Percentiles rank a stretch among this genome's conserved stretches.
Evolutionary conservation across 1,284 basidiomycete genomes (phyloP).

Genomic region (Rhodotorula sp.): DNA sequence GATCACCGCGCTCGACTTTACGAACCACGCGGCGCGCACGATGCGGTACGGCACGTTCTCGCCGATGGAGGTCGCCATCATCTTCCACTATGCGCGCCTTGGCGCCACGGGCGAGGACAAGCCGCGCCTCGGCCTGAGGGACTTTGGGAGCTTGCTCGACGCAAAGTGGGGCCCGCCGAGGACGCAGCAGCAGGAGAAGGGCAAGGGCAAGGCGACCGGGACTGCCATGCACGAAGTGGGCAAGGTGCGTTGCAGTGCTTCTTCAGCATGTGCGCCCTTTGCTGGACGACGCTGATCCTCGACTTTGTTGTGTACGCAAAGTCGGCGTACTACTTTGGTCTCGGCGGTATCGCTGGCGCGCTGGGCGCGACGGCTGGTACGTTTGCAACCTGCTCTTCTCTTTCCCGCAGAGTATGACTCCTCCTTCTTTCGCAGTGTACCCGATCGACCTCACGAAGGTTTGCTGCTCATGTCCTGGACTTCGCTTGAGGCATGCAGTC

Average conservation of each 20-base stretch:
- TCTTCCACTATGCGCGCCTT: constrained; percentile 91
- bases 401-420: too few species aligned
- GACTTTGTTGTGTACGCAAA: constrained; percentile 36
- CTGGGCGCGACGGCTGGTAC: constrained; percentile 67
- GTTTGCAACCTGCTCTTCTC: neutral
- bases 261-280: neutral
- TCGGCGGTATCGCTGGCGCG: constrained; percentile 90
- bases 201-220: constrained; percentile 11
- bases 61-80: constrained; percentile 91
- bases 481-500: too few species aligned
- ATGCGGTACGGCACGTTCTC: constrained; percentile 90
- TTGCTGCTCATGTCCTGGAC: neutral
- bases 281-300: constrained; percentile 18
- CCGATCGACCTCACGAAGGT: constrained; percentile 67
- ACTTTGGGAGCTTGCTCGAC: constrained; percentile 87
- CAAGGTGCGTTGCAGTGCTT: constrained; percentile 11
- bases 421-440: constrained; percentile 65
- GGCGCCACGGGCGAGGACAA: constrained; percentile 58
- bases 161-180: constrained; percentile 71
- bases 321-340: constrained; percentile 76
- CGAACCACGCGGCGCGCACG: constrained; percentile 53
- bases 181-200: neutral
- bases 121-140: constrained; percentile 73
- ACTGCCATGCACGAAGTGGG: constrained; percentile 33
- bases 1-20: constrained; percentile 63